phyloP scores from a whole-genome alignment of 306 rosid species.

The Cyamopsis tetragonoloba region DNA sequence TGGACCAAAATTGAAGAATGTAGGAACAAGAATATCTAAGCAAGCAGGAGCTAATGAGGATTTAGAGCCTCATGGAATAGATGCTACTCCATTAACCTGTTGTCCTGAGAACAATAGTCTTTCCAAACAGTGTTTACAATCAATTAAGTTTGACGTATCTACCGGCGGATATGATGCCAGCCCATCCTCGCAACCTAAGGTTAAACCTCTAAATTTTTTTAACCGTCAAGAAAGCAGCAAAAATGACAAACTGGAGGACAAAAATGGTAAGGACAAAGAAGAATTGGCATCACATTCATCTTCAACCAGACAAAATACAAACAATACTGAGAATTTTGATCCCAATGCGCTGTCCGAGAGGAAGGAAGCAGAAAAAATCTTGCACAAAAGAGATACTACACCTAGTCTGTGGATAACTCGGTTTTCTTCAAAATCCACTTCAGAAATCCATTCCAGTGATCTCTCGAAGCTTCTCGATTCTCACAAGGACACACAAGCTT shows the following conservation, averaged over 20 bases:
- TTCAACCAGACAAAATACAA: constrained; percentile 40
- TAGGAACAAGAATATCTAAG: constrained; percentile 28
- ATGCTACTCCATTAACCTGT: constrained; percentile 53
- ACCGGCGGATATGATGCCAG: constrained; percentile 32
- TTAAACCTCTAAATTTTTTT: constrained; percentile 30
- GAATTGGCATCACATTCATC: constrained; percentile 48
- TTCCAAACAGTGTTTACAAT: constrained; percentile 19
- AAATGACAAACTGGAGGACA: constrained; percentile 27
- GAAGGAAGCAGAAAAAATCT: constrained; percentile 30
- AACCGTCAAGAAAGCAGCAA: constrained; percentile 40
- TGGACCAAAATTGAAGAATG: constrained; percentile 37
- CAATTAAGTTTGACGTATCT: constrained; percentile 34
- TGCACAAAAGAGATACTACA: constrained; percentile 33
- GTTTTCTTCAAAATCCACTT: constrained; percentile 40
- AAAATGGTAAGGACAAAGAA: constrained; percentile 37
- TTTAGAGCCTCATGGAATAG: constrained; percentile 37
- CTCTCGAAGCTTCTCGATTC: constrained; percentile 30
- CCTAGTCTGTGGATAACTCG: constrained; percentile 76
- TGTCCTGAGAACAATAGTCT: constrained; percentile 29
- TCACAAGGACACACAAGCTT: constrained; percentile 26
- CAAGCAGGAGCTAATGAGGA: constrained; percentile 41
- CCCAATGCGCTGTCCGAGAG: constrained; percentile 33
- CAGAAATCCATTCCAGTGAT: constrained; percentile 34
- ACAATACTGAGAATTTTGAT: constrained; percentile 34
- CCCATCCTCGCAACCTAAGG: constrained; percentile 34